Evolutionary conservation across 78 protist genomes (phyloP), one percentile per base, ranked within the genome.

Genomic region (Cavenderia fasciculata): DNA sequence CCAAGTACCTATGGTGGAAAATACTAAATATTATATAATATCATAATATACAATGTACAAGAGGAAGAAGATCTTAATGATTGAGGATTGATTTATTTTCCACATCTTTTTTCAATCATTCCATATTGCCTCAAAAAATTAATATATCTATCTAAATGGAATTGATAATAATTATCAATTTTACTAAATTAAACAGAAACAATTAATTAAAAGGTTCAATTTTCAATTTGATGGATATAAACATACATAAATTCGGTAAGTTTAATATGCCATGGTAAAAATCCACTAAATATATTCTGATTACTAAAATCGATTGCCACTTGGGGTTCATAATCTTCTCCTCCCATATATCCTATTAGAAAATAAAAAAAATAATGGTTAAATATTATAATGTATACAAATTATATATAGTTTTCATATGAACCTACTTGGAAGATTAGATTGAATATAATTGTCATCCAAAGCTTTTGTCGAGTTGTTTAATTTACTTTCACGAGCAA

Each of bases 231-330:
- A 70, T 47, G 18, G n/a, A n/a, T 27, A 40, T 33, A 33, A 25
- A 66, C 77, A 25, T 82, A 68, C 78, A 82, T 68, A n/a, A 82
- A 82, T n/a, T 82, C 89, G 7, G 89, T 82, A 29, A 82, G 16
- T 68, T 82, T 82, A 25, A 68, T 43, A 54, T 82, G 89, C 89
- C 89, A 82, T 38, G 89, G 89, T 56, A 82, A 43, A 43, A 82
- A 82, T 33, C 78, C 77, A 36, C 52, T 47, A 33, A 82, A 43
- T 23, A 68, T 51, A 56, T 65, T 21, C 10, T 68, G 34, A 2
- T 68, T 77, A 12, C 65, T 68, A 34, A 82, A 82, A 56, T 82
- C 89, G 33, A 82, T 27, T 38, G 89, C 89, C 8, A 68, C 54
- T n/a, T 82, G 69, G 4, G 89, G 89, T 56, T 82, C 89, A 27